A percentile compares a stretch with the other conserved stretches of the same genome.
Evolutionary conservation across 768 basidiomycete species (phyloP).

Genomic region (Trametes meyenii): DNA sequence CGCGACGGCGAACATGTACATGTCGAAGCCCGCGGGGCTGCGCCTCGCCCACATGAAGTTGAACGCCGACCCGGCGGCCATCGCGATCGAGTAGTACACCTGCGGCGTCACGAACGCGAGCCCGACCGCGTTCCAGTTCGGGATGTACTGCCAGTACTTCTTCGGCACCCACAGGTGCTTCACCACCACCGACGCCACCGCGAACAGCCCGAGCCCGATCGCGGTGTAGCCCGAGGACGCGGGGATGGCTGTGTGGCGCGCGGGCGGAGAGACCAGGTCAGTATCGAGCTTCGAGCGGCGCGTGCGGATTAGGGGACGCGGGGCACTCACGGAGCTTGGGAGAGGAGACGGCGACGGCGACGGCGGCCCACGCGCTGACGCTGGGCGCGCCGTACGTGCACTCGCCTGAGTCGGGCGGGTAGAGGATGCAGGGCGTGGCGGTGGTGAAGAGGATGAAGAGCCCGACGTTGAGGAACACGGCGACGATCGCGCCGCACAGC

Average conservation of each 20-base stretch:
- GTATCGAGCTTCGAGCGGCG: background rate
- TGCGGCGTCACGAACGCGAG: conserved; percentile 27
- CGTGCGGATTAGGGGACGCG: conserved; percentile 29
- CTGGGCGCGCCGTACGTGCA: conserved; percentile 62
- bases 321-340: conserved; percentile 18
- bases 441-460: conserved; percentile 65
- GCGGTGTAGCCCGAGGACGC: conserved; percentile 25
- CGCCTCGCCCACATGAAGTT: conserved; percentile 52
- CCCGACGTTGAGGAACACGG: conserved; percentile 61
- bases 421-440: conserved; percentile 59
- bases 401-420: conserved; percentile 33
- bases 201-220: conserved; percentile 23
- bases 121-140: conserved; percentile 31
- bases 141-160: conserved; percentile 26
- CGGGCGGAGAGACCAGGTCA: too few species aligned
- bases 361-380: conserved; percentile 55
- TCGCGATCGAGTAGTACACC: conserved; percentile 29
- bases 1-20: conserved; percentile 41
- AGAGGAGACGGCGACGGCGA: conserved; percentile 23
- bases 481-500: conserved; percentile 57
- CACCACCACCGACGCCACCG: conserved; percentile 15
- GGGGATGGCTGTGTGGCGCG: conserved; percentile 35
- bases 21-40: conserved; percentile 41
- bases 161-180: conserved; percentile 28
- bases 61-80: conserved; percentile 47